Evolutionary conservation across 129 eudicot species (phyloP).

Genomic region (Chrysanthemum makinoi): DNA sequence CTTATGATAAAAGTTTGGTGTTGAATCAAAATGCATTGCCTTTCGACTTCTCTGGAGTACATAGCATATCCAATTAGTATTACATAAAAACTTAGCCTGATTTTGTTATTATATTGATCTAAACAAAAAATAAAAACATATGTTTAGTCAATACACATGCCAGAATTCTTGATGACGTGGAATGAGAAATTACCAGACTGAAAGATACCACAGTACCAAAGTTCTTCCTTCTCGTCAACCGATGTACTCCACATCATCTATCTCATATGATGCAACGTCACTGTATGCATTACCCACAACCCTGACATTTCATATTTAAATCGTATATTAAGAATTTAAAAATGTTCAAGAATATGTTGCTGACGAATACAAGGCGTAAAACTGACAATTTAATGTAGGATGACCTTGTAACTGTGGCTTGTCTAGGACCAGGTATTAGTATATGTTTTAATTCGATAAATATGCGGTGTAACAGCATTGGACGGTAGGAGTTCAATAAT

Average conservation of each 20-base stretch:
- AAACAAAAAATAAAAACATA: background rate
- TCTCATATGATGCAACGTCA: slow-evolving; percentile 17
- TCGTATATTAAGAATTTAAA: slow-evolving; percentile 17
- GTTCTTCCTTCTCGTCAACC: background rate
- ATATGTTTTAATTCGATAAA: slow-evolving; percentile 6
- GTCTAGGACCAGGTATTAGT: slow-evolving; percentile 21
- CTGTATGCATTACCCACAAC: slow-evolving; percentile 4
- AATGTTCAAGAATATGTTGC: background rate
- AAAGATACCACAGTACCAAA: background rate
- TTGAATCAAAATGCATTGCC: background rate
- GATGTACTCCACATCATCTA: slow-evolving; percentile 11
- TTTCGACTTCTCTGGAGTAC: slow-evolving; percentile 8
- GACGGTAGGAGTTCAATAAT: slow-evolving; percentile 10
- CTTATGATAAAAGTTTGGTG: slow-evolving; percentile 2
- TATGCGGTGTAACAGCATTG: background rate
- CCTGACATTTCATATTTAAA: slow-evolving; percentile 11
- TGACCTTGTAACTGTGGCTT: slow-evolving; percentile 21
- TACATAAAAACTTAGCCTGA: background rate
- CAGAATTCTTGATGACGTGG: slow-evolving; percentile 13
- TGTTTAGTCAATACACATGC: background rate
- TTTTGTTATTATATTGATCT: background rate
- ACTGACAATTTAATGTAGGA: slow-evolving; percentile 20
- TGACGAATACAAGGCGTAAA: slow-evolving; percentile 16
- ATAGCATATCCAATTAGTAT: background rate
- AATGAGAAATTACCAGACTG: slow-evolving; percentile 12